Evolutionary conservation across 148 eudicot genomes (phyloP), one percentile per base, ranked within the genome.

Genomic region (Talinum fruticosum): DNA sequence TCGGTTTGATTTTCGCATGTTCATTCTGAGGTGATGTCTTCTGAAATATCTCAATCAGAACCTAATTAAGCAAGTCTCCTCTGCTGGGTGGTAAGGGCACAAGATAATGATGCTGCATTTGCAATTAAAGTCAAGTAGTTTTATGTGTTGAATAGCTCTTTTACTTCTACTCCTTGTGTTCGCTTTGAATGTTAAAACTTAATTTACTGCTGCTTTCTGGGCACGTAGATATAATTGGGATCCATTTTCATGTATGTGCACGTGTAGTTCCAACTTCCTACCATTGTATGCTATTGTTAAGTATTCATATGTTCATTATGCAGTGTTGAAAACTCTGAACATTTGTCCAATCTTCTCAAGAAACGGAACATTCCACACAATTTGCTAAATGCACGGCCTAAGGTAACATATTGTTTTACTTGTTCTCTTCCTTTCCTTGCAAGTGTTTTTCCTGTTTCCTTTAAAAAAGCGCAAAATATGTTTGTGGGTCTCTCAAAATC

Each of bases 281-380:
- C 35, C 64, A 34, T 15, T 44, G 13, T 65, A 75, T 51, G 21
- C 23, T 33, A 49, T 44, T 77, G 72, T 23, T 75, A 61, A 18
- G 54, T 41, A 37, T 36, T 88, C n/a, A 74, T 37, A 29, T 69
- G 69, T 82, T 79, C 73, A 53, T 81, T 16, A 53, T 89, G 86
- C 93, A 96, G 99, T 85, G 99, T 96, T 73, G 99, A 92, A 82
- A 89, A 93, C 86, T 96, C 99, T 73, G 99, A 96, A 84, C 82
- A 88, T 82, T 75, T 96, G 75, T 91, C 93, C 78, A 81, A 79
- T 75, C 85, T 96, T 83, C 85, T 96, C 80, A 93, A 62, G 83
- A 82, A 86, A 73, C 82, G 87, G 26, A 85, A 84, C 69, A 88
- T 96, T 77, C 97, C 99, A 35, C 99, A 96, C 82, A 96, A 96